Conservation (phyloP, 345 rosid genomes). For the Heritiera littoralis region DNA sequence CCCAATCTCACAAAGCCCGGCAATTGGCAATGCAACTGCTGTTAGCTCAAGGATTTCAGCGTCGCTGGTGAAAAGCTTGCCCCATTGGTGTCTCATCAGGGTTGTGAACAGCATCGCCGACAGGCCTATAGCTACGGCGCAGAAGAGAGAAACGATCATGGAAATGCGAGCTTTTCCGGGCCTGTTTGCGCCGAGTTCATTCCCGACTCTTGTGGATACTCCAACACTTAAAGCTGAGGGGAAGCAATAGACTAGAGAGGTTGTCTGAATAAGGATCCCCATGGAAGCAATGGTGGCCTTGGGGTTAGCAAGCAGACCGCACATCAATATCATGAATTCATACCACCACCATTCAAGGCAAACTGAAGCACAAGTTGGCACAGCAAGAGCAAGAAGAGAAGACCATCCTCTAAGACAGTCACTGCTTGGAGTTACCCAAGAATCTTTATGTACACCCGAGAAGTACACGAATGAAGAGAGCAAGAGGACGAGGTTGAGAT, state of each 20-base stretch:
- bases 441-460: slow-evolving; percentile 67
- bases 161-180: slow-evolving; percentile 79
- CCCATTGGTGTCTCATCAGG: slow-evolving; percentile 82
- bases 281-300: slow-evolving; percentile 90
- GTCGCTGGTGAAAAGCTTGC: slow-evolving; percentile 71
- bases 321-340: slow-evolving; percentile 88
- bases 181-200: slow-evolving; percentile 86
- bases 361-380: slow-evolving; percentile 89
- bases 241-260: slow-evolving; percentile 83
- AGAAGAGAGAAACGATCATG: slow-evolving; percentile 67
- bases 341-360: slow-evolving; percentile 99
- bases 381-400: slow-evolving; percentile 72
- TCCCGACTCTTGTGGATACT: slow-evolving; percentile 86
- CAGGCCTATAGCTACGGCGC: slow-evolving; percentile 62
- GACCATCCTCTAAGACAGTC: slow-evolving; percentile 90
- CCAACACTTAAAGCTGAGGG: slow-evolving; percentile 92
- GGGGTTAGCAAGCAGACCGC: slow-evolving; percentile 80
- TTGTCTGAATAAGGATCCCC: slow-evolving; percentile 95
- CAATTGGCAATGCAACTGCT: slow-evolving; percentile 78
- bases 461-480: slow-evolving; percentile 67
- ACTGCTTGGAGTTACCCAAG: slow-evolving; percentile 78
- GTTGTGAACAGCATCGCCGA: slow-evolving; percentile 69
- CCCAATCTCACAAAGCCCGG: slow-evolving; percentile 91
- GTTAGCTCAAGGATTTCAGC: slow-evolving; percentile 74
- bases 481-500: slow-evolving; percentile 73